Conservation (phyloP, 1,284 basidiomycete species). For the Boletus semigastroideus region DNA sequence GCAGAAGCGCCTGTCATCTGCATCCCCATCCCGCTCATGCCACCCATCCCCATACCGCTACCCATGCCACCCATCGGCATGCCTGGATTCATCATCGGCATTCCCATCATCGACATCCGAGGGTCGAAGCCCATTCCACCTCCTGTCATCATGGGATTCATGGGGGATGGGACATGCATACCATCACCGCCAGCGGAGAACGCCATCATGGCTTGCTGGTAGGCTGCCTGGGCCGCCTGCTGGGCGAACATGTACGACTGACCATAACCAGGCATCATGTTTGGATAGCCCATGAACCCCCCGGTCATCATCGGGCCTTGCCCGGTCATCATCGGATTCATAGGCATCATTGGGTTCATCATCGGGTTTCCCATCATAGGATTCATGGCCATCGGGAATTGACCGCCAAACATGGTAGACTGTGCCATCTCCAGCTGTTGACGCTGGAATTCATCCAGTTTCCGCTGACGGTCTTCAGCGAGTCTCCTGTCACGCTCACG, state of each 20-base stretch:
- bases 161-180: constrained; percentile 32
- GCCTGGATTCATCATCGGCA: constrained; percentile 46
- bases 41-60: constrained; percentile 31
- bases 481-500: constrained; percentile 89
- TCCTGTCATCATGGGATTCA: constrained; percentile 62
- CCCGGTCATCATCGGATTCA: constrained; percentile 59
- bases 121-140: constrained; percentile 45
- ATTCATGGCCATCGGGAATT: constrained; percentile 42
- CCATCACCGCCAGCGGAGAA: constrained; percentile 74
- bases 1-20: constrained; percentile 64
- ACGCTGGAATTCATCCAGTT: constrained; percentile 86
- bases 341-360: constrained; percentile 46
- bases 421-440: constrained; percentile 88
- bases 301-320: constrained; percentile 50
- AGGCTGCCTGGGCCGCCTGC: constrained; percentile 84
- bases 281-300: constrained; percentile 49
- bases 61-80: constrained; percentile 39
- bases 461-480: constrained; percentile 89
- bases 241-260: constrained; percentile 91
- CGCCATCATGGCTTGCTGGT: constrained; percentile 88
- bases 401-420: constrained; percentile 64
- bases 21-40: constrained; percentile 48
- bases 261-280: constrained; percentile 65
- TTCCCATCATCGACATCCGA: constrained; percentile 56
- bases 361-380: constrained; percentile 47